Evolutionary conservation across 768 basidiomycete genomes (phyloP).

Genomic region (Favolaschia claudopus): DNA sequence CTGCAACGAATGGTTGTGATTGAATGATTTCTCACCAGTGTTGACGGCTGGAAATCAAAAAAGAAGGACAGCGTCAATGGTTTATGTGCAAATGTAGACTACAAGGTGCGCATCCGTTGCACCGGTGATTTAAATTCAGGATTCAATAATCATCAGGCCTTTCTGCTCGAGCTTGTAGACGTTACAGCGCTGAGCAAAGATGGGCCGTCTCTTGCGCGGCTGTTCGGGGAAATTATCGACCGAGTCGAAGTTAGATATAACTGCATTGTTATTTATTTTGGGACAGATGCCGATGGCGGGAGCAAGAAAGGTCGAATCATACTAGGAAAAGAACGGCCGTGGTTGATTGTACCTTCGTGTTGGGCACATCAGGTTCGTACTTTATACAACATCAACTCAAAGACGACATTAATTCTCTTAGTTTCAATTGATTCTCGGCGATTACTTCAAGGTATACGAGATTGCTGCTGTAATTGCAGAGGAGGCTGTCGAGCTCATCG

Average conservation of each 20-base stretch:
- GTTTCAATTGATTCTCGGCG: constrained; percentile 18
- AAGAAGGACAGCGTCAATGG: background rate
- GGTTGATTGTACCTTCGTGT: constrained; percentile 10
- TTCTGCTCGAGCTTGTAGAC: constrained; percentile 1
- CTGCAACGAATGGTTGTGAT: too few relatives aligned
- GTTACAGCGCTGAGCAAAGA: constrained; percentile 5
- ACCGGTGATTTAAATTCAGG: background rate
- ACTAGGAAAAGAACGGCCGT: constrained; percentile 1
- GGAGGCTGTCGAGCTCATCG: constrained; percentile 3
- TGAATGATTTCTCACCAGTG: background rate
- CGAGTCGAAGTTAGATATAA: background rate
- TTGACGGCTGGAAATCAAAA: background rate
- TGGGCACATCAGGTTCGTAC: constrained; percentile 9
- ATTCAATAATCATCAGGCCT: background rate
- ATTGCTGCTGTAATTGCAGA: constrained; percentile 1
- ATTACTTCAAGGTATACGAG: constrained; percentile 11
- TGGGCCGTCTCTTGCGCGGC: background rate
- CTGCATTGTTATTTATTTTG: constrained; percentile 1
- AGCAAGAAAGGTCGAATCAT: constrained; percentile 11
- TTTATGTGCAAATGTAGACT: constrained; percentile 5
- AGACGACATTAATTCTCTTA: background rate
- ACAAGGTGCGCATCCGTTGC: background rate
- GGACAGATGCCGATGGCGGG: constrained; percentile 4
- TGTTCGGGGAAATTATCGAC: constrained; percentile 7
- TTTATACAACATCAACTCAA: background rate